Evolutionary conservation across 805 yeast species (phyloP), one percentile per base, ranked within the genome.

Genomic region (Ogataea paradorogensis): DNA sequence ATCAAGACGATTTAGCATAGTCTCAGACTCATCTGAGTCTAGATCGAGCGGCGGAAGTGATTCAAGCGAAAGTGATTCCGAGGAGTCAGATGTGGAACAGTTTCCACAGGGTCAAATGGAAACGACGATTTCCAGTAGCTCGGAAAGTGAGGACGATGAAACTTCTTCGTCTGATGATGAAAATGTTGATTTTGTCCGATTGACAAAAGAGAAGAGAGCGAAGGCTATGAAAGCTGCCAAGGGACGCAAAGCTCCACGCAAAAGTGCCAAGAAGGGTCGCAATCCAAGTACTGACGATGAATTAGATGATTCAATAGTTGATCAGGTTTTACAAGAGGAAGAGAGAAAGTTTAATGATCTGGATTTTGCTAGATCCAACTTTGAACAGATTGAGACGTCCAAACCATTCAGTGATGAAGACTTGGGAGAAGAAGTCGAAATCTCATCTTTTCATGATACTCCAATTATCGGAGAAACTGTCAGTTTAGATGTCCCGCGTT

Each of bases 151-250:
- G 9, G 61, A 58, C 15, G 64, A 62, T 2, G 60, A 60, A 14
- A 55, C 58, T 11, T 55, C 59, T 2, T 66, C 74, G 9, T 74
- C 42, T 2, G 82, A 77, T 50, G 87, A 80, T 49, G 80, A 79
- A 21, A 80, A 78, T 49, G 78, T 83, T 2, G 91, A 84, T 61
- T 82, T 81, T 57, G 85, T 84, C 11, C 76, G 75, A 56, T 62
- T 84, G 45, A 84, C 85, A 25, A 84, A 82, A 8, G 83, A 82
- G 56, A 69, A 79, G 46, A 78, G 82, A 61, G 76, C 76, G 27
- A 71, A 65, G 44, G 70, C 79, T 1, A 64, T 76, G 69, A 73
- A 74, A 46, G 76, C 77, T 1, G 72, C 65, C 3, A 57, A 56
- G 36, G 53, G 51, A 18, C 41, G 50, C 22, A 56, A 53, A 44